Conservation (phyloP, 2,329 filamentous ascomycete species). For the Microcera coccophila region DNA sequence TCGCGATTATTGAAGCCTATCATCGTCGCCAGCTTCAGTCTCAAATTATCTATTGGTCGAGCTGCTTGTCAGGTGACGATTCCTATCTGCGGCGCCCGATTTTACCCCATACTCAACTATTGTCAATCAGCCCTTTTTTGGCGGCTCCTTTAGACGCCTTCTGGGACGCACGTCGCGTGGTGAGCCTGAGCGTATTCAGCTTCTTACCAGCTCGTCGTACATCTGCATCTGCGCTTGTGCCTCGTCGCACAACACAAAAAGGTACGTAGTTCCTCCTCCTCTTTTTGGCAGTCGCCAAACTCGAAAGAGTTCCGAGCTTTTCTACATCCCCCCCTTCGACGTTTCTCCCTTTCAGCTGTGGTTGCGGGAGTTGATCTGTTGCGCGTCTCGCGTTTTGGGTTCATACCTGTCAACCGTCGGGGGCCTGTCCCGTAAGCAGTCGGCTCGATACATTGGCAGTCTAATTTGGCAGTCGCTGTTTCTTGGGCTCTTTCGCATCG, state of each 20-base stretch:
- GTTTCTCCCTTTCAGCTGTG: constrained; percentile 4
- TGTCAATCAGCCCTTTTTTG: constrained; percentile 18
- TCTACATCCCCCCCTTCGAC: constrained; percentile 8
- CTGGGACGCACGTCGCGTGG: constrained; percentile 16
- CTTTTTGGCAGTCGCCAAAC: constrained; percentile 5
- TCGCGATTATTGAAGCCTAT: constrained; percentile 49
- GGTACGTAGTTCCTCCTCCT: constrained; percentile 21
- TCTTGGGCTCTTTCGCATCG: constrained; percentile 3
- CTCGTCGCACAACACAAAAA: constrained; percentile 20
- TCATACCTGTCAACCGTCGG: not conserved
- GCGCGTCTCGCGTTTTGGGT: not conserved
- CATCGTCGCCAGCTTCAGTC: constrained; percentile 42
- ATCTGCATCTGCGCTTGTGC: constrained; percentile 17
- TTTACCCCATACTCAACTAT: constrained; percentile 24
- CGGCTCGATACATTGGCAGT: not conserved
- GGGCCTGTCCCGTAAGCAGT: not conserved
- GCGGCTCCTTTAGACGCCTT: not conserved
- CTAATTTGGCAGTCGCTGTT: constrained; percentile 7
- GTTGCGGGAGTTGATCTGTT: not conserved
- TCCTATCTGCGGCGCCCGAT: constrained; percentile 32
- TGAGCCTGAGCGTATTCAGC: constrained; percentile 16
- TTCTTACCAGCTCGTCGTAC: constrained; percentile 11
- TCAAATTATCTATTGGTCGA: constrained; percentile 47
- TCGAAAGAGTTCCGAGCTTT: constrained; percentile 2
- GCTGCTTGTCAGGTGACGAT: constrained; percentile 50